Conservation (phyloP, 2,329 filamentous ascomycete genomes). For the Arthrobotrys megalospora region DNA sequence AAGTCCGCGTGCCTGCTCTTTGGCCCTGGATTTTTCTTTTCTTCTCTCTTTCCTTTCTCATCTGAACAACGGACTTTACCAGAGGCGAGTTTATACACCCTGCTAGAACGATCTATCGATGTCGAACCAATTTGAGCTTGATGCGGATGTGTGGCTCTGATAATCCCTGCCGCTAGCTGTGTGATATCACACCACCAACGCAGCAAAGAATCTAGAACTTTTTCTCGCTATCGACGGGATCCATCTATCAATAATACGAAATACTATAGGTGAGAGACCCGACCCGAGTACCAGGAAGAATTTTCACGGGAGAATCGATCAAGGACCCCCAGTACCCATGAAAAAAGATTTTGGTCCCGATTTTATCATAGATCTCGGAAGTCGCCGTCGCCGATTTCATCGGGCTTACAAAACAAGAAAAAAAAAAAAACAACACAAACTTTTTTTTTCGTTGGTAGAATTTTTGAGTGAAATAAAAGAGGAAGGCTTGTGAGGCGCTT, state of each 20-base stretch:
- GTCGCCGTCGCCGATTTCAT: constrained; percentile 47
- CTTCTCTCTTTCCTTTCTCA: background rate
- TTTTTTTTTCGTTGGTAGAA: background rate
- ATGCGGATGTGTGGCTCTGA: background rate
- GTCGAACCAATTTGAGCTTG: background rate
- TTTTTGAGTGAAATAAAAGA: constrained; percentile 13
- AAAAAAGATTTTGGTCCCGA: constrained; percentile 6
- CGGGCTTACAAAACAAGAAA: background rate
- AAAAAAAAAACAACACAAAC: constrained; percentile 27
- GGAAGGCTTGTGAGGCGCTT: background rate
- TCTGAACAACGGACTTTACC: background rate
- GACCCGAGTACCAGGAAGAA: constrained; percentile 51
- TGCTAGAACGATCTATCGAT: too few relatives aligned
- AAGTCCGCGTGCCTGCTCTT: constrained; percentile 19
- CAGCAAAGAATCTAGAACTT: constrained; percentile 53
- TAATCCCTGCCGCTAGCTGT: constrained; percentile 11
- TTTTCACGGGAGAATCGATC: constrained; percentile 43
- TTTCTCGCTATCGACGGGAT: constrained; percentile 27
- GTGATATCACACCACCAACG: constrained; percentile 49
- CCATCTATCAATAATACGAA: constrained; percentile 32
- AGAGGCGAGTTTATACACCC: background rate
- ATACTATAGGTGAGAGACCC: constrained; percentile 47
- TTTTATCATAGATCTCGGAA: constrained; percentile 25
- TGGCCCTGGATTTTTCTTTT: background rate
- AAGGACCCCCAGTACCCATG: constrained; percentile 21